A percentile compares a stretch with the other conserved stretches of the same genome.
Conservation (phyloP, 2,329 filamentous ascomycete species). For the Periconia sp. region DNA sequence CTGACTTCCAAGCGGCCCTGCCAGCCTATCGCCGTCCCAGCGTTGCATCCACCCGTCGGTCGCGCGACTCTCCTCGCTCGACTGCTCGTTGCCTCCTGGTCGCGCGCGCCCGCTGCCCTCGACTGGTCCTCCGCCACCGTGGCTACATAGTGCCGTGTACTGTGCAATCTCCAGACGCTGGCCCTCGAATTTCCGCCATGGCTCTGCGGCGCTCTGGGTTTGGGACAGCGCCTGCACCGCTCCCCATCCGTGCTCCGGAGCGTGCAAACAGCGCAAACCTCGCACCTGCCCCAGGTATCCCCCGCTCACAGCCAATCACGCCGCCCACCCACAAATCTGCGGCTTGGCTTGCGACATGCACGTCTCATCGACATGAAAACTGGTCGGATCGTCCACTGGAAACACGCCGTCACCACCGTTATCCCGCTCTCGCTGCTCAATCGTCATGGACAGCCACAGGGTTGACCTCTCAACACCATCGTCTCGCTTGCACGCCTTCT, state of each 20-base stretch:
- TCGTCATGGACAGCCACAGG: background rate
- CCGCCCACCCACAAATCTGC: background rate
- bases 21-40: conserved; percentile 7
- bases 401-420: conserved; percentile 3
- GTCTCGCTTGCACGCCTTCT: too few species aligned
- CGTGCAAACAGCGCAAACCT: too few species aligned
- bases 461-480: too few species aligned
- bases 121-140: too few species aligned
- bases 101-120: too few species aligned
- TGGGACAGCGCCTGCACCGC: background rate
- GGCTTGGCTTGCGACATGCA: conserved; percentile 4
- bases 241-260: too few species aligned
- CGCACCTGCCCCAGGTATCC: too few species aligned
- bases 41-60: conserved; percentile 1
- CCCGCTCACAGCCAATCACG: conserved; percentile 3
- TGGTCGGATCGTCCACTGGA: too few species aligned
- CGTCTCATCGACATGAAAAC: conserved; percentile 9
- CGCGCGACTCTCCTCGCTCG: conserved; percentile 4
- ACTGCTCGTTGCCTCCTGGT: too few species aligned
- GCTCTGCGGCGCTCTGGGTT: conserved; percentile 3
- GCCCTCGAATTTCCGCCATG: conserved; percentile 11
- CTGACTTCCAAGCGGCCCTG: background rate
- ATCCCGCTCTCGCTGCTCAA: background rate
- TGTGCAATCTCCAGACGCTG: too few species aligned
- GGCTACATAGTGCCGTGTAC: too few species aligned